Evolutionary conservation across 306 rosid genomes (phyloP).

Genomic region (Gleditsia sinensis): DNA sequence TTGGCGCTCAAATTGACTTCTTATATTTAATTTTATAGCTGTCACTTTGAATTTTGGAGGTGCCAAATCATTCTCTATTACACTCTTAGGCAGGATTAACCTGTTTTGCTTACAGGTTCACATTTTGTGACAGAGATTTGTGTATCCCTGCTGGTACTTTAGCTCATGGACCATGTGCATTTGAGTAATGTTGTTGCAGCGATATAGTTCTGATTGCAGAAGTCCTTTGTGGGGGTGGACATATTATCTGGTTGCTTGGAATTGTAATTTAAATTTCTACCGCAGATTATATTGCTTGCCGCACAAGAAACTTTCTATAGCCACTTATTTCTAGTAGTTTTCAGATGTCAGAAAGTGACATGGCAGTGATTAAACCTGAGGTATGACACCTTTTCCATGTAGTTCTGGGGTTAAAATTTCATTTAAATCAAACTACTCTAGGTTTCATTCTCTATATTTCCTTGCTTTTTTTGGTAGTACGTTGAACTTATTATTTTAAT

Average conservation of each 20-base stretch:
- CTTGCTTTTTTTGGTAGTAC: neutral
- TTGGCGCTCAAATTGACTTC: conserved; percentile 16
- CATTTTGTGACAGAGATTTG: conserved; percentile 22
- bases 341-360: conserved; percentile 79
- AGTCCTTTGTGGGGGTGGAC: conserved; percentile 31
- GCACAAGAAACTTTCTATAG: conserved; percentile 13
- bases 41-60: conserved; percentile 15
- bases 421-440: neutral
- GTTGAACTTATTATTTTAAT: conserved; percentile 2
- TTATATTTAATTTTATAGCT: conserved; percentile 7
- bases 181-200: conserved; percentile 32
- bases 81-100: conserved; percentile 19
- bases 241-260: conserved; percentile 26
- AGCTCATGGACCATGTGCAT: conserved; percentile 25
- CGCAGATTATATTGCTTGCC: conserved; percentile 14
- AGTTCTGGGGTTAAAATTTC: conserved; percentile 22
- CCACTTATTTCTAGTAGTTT: conserved; percentile 26
- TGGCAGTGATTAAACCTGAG: conserved; percentile 87
- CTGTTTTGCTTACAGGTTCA: conserved; percentile 22
- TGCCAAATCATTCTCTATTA: neutral
- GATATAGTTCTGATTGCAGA: conserved; percentile 19
- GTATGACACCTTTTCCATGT: conserved; percentile 41
- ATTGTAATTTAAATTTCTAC: conserved; percentile 12
- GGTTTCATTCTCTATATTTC: neutral
- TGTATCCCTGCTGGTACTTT: conserved; percentile 22